These are phyloP conservation scores for Maudiozyma saulgeensis DNA, from an alignment of 805 yeast species.

Conservation along the genomic window DNA sequence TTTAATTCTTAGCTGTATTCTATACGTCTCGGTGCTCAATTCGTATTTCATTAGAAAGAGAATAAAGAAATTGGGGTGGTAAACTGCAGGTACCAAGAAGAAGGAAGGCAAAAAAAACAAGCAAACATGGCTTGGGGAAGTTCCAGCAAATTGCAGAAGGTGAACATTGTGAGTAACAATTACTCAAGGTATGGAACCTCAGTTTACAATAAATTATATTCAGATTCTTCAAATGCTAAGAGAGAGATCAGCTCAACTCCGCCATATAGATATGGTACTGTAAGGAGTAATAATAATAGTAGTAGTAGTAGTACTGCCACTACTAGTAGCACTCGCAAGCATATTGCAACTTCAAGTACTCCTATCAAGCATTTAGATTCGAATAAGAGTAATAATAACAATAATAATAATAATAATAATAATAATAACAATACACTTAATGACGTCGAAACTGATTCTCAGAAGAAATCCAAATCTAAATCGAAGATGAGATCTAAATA, in stretches of 20 bases:
- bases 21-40: too few relatives aligned
- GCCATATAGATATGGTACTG: not conserved
- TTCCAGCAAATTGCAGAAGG: slow-evolving; percentile 5
- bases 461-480: slow-evolving; percentile 2
- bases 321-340: too few relatives aligned
- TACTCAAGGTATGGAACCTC: slow-evolving; percentile 34
- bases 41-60: too few relatives aligned
- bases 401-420: not conserved
- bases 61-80: not conserved
- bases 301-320: too few relatives aligned
- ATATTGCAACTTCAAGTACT: too few relatives aligned
- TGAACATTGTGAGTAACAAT: slow-evolving; percentile 30
- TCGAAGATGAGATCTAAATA: slow-evolving; percentile 18
- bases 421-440: not conserved
- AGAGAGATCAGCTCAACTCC: not conserved
- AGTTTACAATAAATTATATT: slow-evolving; percentile 10
- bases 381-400: not conserved
- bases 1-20: too few relatives aligned
- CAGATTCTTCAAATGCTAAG: not conserved
- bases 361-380: not conserved
- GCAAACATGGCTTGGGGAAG: not conserved
- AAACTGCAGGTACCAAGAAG: not conserved
- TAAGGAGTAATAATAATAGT: too few relatives aligned
- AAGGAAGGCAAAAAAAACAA: not conserved
- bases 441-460: not conserved